Evolutionary conservation across 345 rosid species (phyloP).

Genomic region (Euclidium syriacum): DNA sequence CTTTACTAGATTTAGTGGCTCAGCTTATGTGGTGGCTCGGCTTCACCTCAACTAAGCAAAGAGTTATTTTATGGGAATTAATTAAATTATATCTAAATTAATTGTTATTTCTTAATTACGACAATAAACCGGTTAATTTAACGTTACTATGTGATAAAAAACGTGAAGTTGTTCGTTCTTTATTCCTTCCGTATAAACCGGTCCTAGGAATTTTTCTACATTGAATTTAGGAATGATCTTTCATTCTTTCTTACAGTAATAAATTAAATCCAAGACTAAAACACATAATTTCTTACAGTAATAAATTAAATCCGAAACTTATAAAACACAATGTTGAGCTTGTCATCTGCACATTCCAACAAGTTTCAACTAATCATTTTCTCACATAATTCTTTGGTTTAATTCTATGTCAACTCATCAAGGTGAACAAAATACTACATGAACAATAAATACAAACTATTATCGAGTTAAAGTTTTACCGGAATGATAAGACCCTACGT

Average conservation of each 20-base stretch:
- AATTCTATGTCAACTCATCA: too few species aligned
- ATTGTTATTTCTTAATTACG: neutral
- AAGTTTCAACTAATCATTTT: too few species aligned
- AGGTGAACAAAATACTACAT: too few species aligned
- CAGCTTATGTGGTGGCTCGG: constrained; percentile 22
- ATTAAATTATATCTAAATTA: neutral
- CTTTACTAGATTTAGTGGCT: neutral
- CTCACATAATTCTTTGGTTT: too few species aligned
- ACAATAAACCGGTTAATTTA: constrained; percentile 1
- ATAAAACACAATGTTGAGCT: neutral
- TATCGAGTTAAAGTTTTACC: too few species aligned
- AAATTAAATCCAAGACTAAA: too few species aligned
- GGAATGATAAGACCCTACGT: too few species aligned
- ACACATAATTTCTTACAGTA: constrained; percentile 7
- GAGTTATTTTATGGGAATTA: neutral
- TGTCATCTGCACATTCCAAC: too few species aligned
- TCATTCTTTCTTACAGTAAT: constrained; percentile 11
- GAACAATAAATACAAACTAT: too few species aligned
- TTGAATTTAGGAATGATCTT: constrained; percentile 14
- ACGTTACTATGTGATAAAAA: constrained; percentile 29
- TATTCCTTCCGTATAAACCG: constrained; percentile 36
- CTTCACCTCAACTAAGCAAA: neutral
- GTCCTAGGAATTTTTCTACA: constrained; percentile 31
- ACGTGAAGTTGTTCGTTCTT: constrained; percentile 28
- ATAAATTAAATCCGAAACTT: neutral